Percentiles rank a stretch among this genome's conserved stretches.
These are phyloP conservation scores for Naganishia antarctica DNA, from an alignment of 768 basidiomycete species.

Conservation along the genomic window DNA sequence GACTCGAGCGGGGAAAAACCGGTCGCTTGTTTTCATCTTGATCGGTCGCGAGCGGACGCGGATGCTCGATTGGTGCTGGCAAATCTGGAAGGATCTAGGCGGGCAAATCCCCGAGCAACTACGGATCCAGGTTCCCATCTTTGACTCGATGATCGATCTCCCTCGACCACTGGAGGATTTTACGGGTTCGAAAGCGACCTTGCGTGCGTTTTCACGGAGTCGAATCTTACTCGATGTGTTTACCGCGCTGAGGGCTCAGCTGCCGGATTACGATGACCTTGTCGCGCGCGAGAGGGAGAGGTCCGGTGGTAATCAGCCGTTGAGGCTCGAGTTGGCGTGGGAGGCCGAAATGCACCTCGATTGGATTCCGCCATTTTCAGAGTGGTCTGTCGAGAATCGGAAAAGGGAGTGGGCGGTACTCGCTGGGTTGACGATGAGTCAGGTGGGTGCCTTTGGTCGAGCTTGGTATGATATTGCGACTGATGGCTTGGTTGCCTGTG, in stretches of 20 bases:
- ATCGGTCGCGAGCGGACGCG: constrained; percentile 72
- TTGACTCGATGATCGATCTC: constrained; percentile 66
- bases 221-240: constrained; percentile 64
- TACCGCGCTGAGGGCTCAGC: constrained; percentile 54
- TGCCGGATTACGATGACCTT: constrained; percentile 62
- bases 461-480: neutral
- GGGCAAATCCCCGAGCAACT: constrained; percentile 65
- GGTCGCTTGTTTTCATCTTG: constrained; percentile 81
- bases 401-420: constrained; percentile 67
- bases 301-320: constrained; percentile 52
- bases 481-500: no score
- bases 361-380: constrained; percentile 75
- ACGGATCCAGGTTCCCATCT: constrained; percentile 65
- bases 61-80: constrained; percentile 85
- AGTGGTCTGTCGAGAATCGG: constrained; percentile 57
- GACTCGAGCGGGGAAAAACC: constrained; percentile 52
- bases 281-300: constrained; percentile 53
- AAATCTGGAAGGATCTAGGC: constrained; percentile 71
- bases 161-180: constrained; percentile 59
- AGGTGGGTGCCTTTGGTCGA: constrained; percentile 53
- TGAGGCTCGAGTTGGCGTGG: constrained; percentile 69
- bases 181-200: constrained; percentile 50
- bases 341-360: constrained; percentile 67
- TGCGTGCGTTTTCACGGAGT: constrained; percentile 57
- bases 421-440: constrained; percentile 66